Conservation (phyloP, 768 basidiomycete species). For the Zangia roseola region DNA sequence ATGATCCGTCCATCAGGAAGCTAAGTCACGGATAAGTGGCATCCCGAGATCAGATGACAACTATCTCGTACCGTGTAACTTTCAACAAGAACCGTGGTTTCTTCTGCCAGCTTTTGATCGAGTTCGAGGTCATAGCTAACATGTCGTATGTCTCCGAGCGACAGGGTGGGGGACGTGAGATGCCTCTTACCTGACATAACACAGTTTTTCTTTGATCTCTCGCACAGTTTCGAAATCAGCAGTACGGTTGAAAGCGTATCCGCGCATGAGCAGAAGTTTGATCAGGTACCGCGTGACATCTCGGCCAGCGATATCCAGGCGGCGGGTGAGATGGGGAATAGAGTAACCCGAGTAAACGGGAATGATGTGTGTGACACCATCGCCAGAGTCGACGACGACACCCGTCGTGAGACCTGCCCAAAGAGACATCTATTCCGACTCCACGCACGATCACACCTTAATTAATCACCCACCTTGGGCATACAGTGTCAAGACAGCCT, state of each 20-base stretch:
- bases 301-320: slow-evolving; percentile 95
- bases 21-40: slow-evolving; percentile 37
- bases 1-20: slow-evolving; percentile 94
- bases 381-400: slow-evolving; percentile 98
- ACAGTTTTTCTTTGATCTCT: slow-evolving; percentile 98
- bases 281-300: slow-evolving; percentile 99
- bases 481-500: slow-evolving; percentile 96
- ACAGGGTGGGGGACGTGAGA: not conserved
- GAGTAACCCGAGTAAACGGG: slow-evolving; percentile 98
- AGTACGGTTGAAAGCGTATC: slow-evolving; percentile 99
- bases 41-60: not conserved
- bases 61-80: slow-evolving; percentile 78
- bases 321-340: slow-evolving; percentile 89
- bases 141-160: not conserved
- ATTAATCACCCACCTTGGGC: slow-evolving; percentile 77
- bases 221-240: slow-evolving; percentile 99
- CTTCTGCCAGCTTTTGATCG: slow-evolving; percentile 89
- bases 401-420: slow-evolving; percentile 91
- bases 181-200: slow-evolving; percentile 82
- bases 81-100: slow-evolving; percentile 95
- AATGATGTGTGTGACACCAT: slow-evolving; percentile 99
- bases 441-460: not conserved
- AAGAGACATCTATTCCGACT: not conserved
- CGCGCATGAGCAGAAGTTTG: slow-evolving; percentile 99
- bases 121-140: slow-evolving; percentile 92